A percentile compares a stretch with the other conserved stretches of the same genome.
These are phyloP conservation scores for Ceratobasidium papillatum DNA, from an alignment of 1,284 basidiomycete genomes.

Conservation along the genomic window DNA sequence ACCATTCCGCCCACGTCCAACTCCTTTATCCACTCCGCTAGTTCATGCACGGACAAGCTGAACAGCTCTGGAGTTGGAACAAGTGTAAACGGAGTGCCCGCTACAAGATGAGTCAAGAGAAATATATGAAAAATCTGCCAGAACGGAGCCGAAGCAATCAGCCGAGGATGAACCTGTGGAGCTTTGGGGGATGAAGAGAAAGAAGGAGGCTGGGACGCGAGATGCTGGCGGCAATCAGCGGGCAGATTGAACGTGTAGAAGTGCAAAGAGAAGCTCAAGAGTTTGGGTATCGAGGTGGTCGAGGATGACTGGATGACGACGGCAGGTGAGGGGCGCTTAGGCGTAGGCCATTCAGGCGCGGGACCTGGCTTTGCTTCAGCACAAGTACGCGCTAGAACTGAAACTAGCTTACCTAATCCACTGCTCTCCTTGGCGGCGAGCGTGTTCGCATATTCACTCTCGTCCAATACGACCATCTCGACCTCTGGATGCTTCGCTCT, in stretches of 20 bases:
- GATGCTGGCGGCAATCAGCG: not conserved
- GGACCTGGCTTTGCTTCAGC: not conserved
- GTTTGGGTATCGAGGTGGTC: not conserved
- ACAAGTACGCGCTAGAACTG: not conserved
- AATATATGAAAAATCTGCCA: not conserved
- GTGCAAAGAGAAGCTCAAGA: constrained; percentile 22
- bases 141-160: not conserved
- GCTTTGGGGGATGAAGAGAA: not conserved
- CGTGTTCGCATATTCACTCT: not conserved
- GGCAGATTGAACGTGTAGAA: constrained; percentile 16
- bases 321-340: not conserved
- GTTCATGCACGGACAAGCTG: not conserved
- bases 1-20: not conserved
- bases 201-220: not conserved
- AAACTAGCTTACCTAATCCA: not conserved
- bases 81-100: not conserved
- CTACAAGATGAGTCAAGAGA: not conserved
- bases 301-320: constrained; percentile 7
- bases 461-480: not conserved
- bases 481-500: not conserved
- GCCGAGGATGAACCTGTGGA: constrained; percentile 10
- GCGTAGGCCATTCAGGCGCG: not conserved
- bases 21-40: not conserved
- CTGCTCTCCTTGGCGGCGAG: not conserved
- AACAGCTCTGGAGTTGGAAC: not conserved